Evolutionary conservation across 164 flowering plant genomes (phyloP).

Genomic region (Brasenia schreberi): DNA sequence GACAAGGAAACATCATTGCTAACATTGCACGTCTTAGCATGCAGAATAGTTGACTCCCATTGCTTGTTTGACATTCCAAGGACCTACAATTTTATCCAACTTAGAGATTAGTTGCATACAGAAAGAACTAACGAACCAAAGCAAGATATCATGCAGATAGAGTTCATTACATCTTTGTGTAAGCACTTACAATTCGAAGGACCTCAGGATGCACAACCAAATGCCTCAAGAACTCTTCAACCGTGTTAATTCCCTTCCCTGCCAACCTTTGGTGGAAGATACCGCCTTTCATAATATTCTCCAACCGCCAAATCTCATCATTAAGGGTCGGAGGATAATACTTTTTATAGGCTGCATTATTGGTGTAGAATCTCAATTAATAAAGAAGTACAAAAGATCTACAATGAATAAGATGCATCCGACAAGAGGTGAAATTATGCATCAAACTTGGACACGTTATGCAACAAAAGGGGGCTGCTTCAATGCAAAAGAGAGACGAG

Average conservation of each 20-base stretch:
- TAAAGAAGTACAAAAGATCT: too few relatives aligned
- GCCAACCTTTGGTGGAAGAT: conserved; percentile 48
- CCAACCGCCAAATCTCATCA: conserved; percentile 83
- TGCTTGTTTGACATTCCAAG: conserved; percentile 59
- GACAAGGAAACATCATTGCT: conserved; percentile 30
- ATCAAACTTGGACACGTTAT: too few relatives aligned
- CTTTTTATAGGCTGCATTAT: conserved; percentile 58
- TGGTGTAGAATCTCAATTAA: too few relatives aligned
- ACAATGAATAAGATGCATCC: too few relatives aligned
- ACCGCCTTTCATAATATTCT: conserved; percentile 76
- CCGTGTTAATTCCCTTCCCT: conserved; percentile 27
- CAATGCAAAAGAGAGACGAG: too few relatives aligned
- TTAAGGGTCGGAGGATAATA: conserved; percentile 59
- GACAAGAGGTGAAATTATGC: too few relatives aligned
- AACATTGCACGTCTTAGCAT: conserved; percentile 41
- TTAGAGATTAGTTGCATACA: neutral
- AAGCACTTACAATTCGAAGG: conserved; percentile 33
- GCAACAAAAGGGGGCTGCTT: too few relatives aligned
- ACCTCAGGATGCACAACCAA: conserved; percentile 19
- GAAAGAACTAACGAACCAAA: neutral
- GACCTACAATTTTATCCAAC: neutral
- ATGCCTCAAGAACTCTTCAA: conserved; percentile 58
- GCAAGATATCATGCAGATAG: neutral
- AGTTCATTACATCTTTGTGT: neutral
- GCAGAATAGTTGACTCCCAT: conserved; percentile 55